Evolutionary conservation across 768 basidiomycete genomes (phyloP).

Genomic region (Naganishia friedmannii): DNA sequence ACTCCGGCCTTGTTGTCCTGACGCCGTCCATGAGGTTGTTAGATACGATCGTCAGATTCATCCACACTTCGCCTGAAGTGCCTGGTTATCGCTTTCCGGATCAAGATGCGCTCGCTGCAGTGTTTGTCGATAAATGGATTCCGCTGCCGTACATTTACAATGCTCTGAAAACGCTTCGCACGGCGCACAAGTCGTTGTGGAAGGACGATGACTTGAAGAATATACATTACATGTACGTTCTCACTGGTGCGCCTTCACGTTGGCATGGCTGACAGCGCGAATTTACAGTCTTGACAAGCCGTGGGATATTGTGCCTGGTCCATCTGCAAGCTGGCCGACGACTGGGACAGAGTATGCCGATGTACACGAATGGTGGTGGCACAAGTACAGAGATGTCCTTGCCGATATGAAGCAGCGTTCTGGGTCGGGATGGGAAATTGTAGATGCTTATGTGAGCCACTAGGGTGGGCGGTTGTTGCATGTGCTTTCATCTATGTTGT

Average conservation of each 20-base stretch:
- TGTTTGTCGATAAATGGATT: constrained; percentile 62
- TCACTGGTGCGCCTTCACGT: background rate
- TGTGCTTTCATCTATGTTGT: background rate
- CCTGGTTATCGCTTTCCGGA: constrained; percentile 73
- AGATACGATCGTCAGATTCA: constrained; percentile 59
- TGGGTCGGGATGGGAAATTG: constrained; percentile 36
- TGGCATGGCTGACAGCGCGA: background rate
- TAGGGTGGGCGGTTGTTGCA: constrained; percentile 8
- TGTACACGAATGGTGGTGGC: constrained; percentile 51
- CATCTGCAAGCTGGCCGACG: constrained; percentile 25
- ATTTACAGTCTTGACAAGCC: constrained; percentile 49
- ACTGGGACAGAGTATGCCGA: constrained; percentile 38
- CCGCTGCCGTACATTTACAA: constrained; percentile 57
- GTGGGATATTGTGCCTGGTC: constrained; percentile 41
- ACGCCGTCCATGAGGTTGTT: constrained; percentile 66
- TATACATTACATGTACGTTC: constrained; percentile 50
- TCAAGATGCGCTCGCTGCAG: constrained; percentile 81
- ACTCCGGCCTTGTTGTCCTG: constrained; percentile 81
- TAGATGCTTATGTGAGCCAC: constrained; percentile 40
- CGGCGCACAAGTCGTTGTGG: constrained; percentile 71
- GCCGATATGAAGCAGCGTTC: constrained; percentile 34
- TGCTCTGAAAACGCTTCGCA: constrained; percentile 79
- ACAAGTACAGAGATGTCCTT: constrained; percentile 43
- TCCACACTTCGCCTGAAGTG: constrained; percentile 61
- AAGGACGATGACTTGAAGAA: constrained; percentile 78